Base-by-base conservation (phyloP, 768 basidiomycete species). In the Russula ochroleuca region DNA sequence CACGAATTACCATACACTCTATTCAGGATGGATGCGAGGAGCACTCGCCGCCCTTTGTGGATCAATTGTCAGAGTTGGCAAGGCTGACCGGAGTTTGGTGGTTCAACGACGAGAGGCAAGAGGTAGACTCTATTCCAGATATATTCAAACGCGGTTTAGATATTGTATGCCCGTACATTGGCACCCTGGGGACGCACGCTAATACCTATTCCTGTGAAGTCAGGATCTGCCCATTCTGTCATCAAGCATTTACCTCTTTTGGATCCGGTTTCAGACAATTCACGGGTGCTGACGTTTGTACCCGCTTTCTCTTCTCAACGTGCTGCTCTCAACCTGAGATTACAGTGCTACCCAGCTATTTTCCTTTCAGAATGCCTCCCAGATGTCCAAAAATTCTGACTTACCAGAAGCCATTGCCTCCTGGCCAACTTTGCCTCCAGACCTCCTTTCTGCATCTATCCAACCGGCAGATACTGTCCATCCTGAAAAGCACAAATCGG, bases 311-410 rank as follows among this genome's bases (percentile, higher is more conserved):
- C 40, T n/a, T 59, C 53, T 51, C 38, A 38, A 51, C 61, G 61
- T 43, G 14, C 37, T 54, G 45, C 40, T 57, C 54, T 61, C 48
- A 66, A 61, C 38, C 8, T 11, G 15, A 3, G 33, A 11, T 47
- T 72, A 52, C 37, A 92, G 91, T 61, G 86, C 87, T 9, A 85
- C 85, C 59, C 87, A 92, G 75, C 75, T 92, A 45, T 93, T 93
- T 72, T 86, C 88, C 45, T 91, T 92, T 71, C 87, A 90, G 75
- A 85, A 84, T 43, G 82, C 83, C 11, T 83, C 85, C 60, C 83
- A 81, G 15, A 81, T 78, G 37, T 72, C 72, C 31, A 73, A 75
- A 48, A 80, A 79, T 68, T 73, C 78, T 25, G 73, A 76, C 7
- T 72, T 82, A 21, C 89, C 90, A n/a, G 74, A 79, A 49, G 73